Evolutionary conservation across 768 basidiomycete genomes (phyloP).

Genomic region (Pilatotrama ljubarskyi): DNA sequence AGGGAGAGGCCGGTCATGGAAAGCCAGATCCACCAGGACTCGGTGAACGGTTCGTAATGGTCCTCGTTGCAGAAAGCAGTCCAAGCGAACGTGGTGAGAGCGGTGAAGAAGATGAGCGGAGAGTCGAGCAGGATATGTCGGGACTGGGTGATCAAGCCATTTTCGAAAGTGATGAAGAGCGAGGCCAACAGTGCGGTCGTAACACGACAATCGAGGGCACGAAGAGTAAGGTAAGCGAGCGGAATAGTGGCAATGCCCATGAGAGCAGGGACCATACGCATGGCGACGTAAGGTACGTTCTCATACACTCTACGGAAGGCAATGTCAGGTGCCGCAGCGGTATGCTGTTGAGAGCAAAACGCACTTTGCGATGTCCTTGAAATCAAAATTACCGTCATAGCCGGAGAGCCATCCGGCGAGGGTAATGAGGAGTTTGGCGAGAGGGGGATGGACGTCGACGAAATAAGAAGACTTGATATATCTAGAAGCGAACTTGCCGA

Average conservation of each 20-base stretch:
- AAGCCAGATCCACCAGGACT: conserved; percentile 93
- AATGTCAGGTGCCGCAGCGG: background rate
- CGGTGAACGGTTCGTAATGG: conserved; percentile 78
- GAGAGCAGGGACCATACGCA: conserved; percentile 92
- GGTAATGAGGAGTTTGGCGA: conserved; percentile 95
- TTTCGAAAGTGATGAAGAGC: conserved; percentile 94
- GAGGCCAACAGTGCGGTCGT: conserved; percentile 90
- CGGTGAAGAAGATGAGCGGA: conserved; percentile 98
- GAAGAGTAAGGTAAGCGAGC: conserved; percentile 89
- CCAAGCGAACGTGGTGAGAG: conserved; percentile 85
- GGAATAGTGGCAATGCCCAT: conserved; percentile 91
- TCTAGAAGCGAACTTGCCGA: conserved; percentile 93
- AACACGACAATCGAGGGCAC: conserved; percentile 87
- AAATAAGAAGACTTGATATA: conserved; percentile 93
- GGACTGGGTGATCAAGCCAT: conserved; percentile 93
- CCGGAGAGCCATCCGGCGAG: conserved; percentile 85
- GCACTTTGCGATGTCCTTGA: conserved; percentile 96
- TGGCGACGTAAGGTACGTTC: conserved; percentile 90
- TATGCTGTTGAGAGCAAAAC: conserved; percentile 32
- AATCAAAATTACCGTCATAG: conserved; percentile 93
- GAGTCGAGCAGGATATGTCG: conserved; percentile 97
- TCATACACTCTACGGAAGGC: conserved; percentile 63
- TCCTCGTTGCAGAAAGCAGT: conserved; percentile 91
- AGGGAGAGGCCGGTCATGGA: conserved; percentile 83
- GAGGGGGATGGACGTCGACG: conserved; percentile 95